A percentile compares a stretch with the other conserved stretches of the same genome.
These are phyloP conservation scores for Taiozyma sp. DNA, from an alignment of 1,139 yeast genomes.

Conservation along the genomic window DNA sequence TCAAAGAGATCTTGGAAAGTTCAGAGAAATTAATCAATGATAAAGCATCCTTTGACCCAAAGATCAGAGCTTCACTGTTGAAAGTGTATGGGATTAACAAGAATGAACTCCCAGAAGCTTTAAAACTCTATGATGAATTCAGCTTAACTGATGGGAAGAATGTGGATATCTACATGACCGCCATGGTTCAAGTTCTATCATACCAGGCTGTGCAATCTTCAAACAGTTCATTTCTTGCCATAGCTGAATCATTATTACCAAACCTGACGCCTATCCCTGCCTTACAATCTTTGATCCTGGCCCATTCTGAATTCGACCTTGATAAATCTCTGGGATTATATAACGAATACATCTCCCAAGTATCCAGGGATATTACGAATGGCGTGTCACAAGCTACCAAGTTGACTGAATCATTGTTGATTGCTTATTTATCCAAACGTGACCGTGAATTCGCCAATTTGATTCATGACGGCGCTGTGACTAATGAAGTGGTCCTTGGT, in stretches of 20 bases:
- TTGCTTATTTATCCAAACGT: constrained; percentile 42
- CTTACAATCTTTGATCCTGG: constrained; percentile 44
- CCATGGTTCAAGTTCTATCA: constrained; percentile 33
- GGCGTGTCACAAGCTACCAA: constrained; percentile 42
- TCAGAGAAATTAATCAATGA: constrained; percentile 5
- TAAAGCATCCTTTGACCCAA: constrained; percentile 1
- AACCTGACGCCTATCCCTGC: constrained; percentile 31
- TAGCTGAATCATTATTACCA: constrained; percentile 45
- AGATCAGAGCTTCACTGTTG: constrained; percentile 20
- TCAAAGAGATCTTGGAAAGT: constrained; percentile 1
- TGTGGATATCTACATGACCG: constrained; percentile 33
- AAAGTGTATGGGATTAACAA: constrained; percentile 36
- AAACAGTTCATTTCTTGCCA: constrained; percentile 30
- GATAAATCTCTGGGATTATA: constrained; percentile 46
- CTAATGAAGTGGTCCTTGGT: constrained; percentile 37
- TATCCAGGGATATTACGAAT: constrained; percentile 31
- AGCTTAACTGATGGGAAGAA: constrained; percentile 34
- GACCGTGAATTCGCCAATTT: constrained; percentile 64
- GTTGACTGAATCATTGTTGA: constrained; percentile 49
- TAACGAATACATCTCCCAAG: constrained; percentile 40
- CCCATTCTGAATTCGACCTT: constrained; percentile 39
- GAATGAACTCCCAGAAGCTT: constrained; percentile 35
- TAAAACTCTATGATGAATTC: constrained; percentile 45
- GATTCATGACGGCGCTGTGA: constrained; percentile 51
- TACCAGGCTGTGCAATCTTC: constrained; percentile 37